Base-by-base conservation (phyloP, 1,284 basidiomycete species). In the Neonothopanus nambi region DNA sequence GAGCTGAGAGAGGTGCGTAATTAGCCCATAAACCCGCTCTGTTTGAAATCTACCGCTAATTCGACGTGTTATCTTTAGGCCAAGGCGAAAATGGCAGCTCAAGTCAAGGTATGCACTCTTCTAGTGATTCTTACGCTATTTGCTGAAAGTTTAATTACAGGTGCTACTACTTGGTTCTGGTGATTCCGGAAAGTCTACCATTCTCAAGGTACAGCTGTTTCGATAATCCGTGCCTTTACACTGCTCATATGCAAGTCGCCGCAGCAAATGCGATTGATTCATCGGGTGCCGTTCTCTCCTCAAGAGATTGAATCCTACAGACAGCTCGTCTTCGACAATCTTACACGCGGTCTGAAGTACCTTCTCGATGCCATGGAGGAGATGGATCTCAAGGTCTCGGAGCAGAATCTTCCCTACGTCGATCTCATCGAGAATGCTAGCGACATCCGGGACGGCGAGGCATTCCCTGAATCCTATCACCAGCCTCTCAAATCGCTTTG, bases 131-230 rank as follows among this genome's bases (percentile, higher is more conserved):
- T 56, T 48, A 49, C 15, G 30, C 52, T 40, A n/a, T 36, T 18
- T 51, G 35, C 33, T 62, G 49, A 61, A 51, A 56, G 49, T 21
- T 24, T 3, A 17, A 18, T 24, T 35, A 18, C 59, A 89, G 87
- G 87, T 91, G n/a, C 77, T 97, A 50, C 78, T 98, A 21, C 79
- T 97, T 26, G 95, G 95, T 35, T 95, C 95, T 40, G 95, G 95
- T 35, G 95, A 96, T 66, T 92, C 89, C 28, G 95, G 95, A 41
- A 98, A 98, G 72, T 93, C 91, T 11, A 97, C 95, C 4, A 80
- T 95, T 61, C 80, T 95, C 67, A 94, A 94, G 77, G 89, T 88
- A 53, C 38, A 73, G 61, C 41, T 72, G 59, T n/a, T 23, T 43
- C 43, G 42, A 12, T 6, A 2, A n/a, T n/a, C 21, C 6, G n/a